phyloP scores from a whole-genome alignment of 1,284 basidiomycete genomes.

The Mycena sp. region DNA sequence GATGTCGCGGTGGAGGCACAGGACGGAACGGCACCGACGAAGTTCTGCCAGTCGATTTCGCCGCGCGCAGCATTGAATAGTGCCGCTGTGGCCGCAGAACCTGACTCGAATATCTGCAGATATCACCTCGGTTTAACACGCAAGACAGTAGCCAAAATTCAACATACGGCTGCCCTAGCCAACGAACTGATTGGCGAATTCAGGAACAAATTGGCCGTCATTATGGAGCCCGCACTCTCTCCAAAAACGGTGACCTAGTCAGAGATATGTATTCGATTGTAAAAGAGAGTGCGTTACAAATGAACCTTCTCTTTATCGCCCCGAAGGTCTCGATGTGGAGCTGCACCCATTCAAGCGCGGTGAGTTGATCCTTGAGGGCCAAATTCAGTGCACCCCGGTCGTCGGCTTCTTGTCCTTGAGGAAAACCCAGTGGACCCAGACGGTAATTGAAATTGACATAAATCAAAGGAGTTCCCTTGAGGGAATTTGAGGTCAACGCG shows the following conservation, averaged over 20 bases:
- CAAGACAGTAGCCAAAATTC: neutral
- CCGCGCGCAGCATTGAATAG: conserved; percentile 31
- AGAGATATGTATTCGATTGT: neutral
- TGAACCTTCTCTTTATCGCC: conserved; percentile 47
- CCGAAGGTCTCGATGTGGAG: conserved; percentile 49
- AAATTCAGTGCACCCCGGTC: conserved; percentile 44
- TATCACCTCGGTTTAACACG: neutral
- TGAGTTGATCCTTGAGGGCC: conserved; percentile 45
- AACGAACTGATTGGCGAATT: conserved; percentile 35
- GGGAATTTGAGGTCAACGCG: neutral
- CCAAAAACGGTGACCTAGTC: conserved; percentile 51
- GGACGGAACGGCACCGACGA: conserved; percentile 20
- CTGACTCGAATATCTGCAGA: conserved; percentile 26
- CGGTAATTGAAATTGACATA: conserved; percentile 56
- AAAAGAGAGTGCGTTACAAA: neutral
- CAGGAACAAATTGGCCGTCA: conserved; percentile 43
- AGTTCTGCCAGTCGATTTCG: conserved; percentile 36
- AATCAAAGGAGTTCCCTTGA: conserved; percentile 37
- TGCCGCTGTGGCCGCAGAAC: conserved; percentile 25
- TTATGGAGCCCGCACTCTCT: conserved; percentile 46
- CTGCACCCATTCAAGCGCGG: conserved; percentile 48
- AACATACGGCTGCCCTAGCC: conserved; percentile 14
- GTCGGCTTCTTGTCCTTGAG: conserved; percentile 45
- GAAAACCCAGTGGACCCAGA: conserved; percentile 49
- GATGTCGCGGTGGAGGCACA: conserved; percentile 39